phyloP scores from a whole-genome alignment of 2,329 filamentous ascomycete species.

The Dactylellina leptospora region DNA sequence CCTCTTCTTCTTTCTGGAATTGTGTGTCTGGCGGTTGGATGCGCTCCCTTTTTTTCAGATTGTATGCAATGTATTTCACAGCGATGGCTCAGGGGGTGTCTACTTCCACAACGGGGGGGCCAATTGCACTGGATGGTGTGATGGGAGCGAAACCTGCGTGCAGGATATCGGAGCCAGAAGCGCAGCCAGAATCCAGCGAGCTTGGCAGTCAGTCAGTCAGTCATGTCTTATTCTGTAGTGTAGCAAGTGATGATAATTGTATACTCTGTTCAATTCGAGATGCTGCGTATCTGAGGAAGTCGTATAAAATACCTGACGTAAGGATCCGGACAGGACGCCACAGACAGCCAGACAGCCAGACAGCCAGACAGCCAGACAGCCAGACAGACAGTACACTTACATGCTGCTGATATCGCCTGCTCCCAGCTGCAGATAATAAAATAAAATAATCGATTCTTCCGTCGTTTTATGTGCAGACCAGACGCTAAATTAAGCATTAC shows the following conservation, averaged over 20 bases:
- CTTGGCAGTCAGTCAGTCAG: not conserved
- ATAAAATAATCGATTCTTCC: not conserved
- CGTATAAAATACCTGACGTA: not conserved
- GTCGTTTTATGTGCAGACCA: too few species aligned
- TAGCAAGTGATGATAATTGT: not conserved
- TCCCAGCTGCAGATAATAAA: not conserved
- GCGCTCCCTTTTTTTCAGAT: too few species aligned
- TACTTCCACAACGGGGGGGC: not conserved
- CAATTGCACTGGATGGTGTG: conserved; percentile 9
- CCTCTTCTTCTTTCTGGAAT: conserved; percentile 3
- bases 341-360: too few species aligned
- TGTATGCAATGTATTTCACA: too few species aligned
- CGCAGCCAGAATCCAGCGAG: not conserved
- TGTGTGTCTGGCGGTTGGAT: conserved; percentile 4
- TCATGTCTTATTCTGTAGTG: not conserved
- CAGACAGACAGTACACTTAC: too few species aligned
- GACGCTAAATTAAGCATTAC: not conserved
- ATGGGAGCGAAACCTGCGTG: conserved; percentile 7
- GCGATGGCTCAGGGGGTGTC: conserved; percentile 8
- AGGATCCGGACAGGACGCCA: too few species aligned
- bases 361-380: too few species aligned
- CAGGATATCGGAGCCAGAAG: conserved; percentile 27
- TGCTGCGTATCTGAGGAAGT: not conserved
- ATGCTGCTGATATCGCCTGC: too few species aligned
- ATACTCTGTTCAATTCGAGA: conserved; percentile 27